These are phyloP conservation scores for Cordyceps javanica DNA, from an alignment of 2,329 filamentous ascomycete genomes.

Conservation along the genomic window DNA sequence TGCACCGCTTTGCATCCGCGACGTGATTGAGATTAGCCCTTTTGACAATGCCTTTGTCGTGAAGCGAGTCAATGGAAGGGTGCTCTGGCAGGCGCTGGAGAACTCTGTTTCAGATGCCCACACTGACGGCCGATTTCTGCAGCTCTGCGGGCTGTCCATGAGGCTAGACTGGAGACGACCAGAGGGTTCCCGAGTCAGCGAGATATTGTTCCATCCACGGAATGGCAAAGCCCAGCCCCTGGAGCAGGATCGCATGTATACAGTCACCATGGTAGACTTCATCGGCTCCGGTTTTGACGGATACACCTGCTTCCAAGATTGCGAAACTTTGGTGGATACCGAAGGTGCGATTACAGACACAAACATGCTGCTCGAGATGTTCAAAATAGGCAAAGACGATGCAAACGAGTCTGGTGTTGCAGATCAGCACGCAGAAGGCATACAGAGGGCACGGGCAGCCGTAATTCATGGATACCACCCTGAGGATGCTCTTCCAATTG, in stretches of 20 bases:
- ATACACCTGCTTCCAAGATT: slow-evolving; percentile 17
- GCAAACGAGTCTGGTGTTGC: background rate
- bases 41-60: slow-evolving; percentile 21
- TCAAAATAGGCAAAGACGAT: background rate
- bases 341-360: slow-evolving; percentile 22
- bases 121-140: slow-evolving; percentile 22
- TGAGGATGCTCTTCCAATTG: background rate
- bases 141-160: slow-evolving; percentile 18
- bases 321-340: slow-evolving; percentile 17
- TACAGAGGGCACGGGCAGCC: background rate
- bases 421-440: slow-evolving; percentile 2
- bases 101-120: slow-evolving; percentile 22
- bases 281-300: slow-evolving; percentile 21
- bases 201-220: background rate
- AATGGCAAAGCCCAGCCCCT: background rate
- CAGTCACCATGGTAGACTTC: slow-evolving; percentile 17
- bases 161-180: slow-evolving; percentile 16
- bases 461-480: background rate
- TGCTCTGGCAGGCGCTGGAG: slow-evolving; percentile 17
- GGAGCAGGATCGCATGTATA: background rate
- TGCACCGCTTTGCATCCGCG: slow-evolving; percentile 16
- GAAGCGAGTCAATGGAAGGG: slow-evolving; percentile 16
- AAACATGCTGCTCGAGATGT: slow-evolving; percentile 17
- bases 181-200: slow-evolving; percentile 7
- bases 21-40: slow-evolving; percentile 21